Evolutionary conservation across 2,329 filamentous ascomycete species (phyloP), one percentile per base, ranked within the genome.

Genomic region (Claviceps pazoutovae): DNA sequence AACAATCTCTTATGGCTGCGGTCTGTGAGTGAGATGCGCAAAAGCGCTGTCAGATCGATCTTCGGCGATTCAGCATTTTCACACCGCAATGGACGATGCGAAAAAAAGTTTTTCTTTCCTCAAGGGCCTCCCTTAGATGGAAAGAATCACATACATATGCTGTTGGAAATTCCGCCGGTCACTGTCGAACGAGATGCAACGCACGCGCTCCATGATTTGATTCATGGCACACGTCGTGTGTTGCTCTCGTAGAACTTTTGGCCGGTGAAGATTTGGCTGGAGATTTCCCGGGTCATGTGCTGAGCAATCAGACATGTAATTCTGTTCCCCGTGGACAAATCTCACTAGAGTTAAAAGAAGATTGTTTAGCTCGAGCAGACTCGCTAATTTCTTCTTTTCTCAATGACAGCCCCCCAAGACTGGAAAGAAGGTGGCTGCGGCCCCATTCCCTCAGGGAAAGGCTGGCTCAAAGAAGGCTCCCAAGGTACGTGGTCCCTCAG

Each of bases 321-420:
- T 60, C 60, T 49, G 44, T 46, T 52, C 45, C 47, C 48, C 51
- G 30, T 23, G 46, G 49, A 39, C 45, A 19, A 17, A 44, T 78
- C 85, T 93, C 88, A 84, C 75, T 94, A 94, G 88, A 95, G 88
- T 85, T 86, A 74, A 85, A 82, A 84, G 83, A 86, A 88, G 84
- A 86, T 78, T 78, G 76, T 74, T 75, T 74, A 74, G 82, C 83
- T 79, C 78, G 84, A 84, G 80, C 83, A 80, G 23, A 82, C 78
- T 80, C 74, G 85, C 89, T 96, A 86, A 95, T 88, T 77, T 88
- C 84, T 88, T 95, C 86, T 93, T 90, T 94, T 88, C 91, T 97
- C 91, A 93, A 97, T 97, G 90, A 97, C 79, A 97, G 93, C 88
- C 93, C 86, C 87, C 91, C 72, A 98, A 97, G 80, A 71, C 79